Percentiles rank a stretch among this genome's conserved stretches.
These are phyloP conservation scores for Eucalyptus dawsonii DNA, from an alignment of 345 rosid species.

Conservation along the genomic window DNA sequence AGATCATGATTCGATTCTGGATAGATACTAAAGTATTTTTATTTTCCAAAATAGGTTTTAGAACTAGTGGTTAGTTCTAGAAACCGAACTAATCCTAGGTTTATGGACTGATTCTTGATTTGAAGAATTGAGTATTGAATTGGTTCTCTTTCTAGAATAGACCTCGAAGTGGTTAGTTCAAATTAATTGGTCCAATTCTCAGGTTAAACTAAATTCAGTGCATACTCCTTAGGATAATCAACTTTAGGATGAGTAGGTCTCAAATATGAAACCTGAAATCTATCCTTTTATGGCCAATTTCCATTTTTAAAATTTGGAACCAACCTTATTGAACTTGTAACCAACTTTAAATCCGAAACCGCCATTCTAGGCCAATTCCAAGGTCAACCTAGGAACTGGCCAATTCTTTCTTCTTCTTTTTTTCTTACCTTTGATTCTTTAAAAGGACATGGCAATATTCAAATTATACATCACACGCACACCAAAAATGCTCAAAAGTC, in stretches of 20 bases:
- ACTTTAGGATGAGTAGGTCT: neutral
- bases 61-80: neutral
- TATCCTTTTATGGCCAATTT: fast-evolving
- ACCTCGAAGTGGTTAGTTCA: neutral
- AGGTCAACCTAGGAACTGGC: neutral
- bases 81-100: neutral
- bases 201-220: neutral
- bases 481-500: neutral
- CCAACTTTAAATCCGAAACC: neutral
- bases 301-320: neutral
- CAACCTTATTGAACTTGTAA: neutral
- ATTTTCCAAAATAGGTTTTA: neutral
- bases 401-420: fast-evolving
- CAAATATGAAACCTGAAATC: fast-evolving
- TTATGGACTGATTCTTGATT: neutral
- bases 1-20: neutral
- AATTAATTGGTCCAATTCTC: neutral
- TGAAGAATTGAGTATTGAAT: neutral
- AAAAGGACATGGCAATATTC: neutral
- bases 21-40: neutral
- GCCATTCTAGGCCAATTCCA: neutral
- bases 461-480: neutral
- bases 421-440: neutral
- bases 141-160: neutral
- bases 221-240: neutral